A percentile compares a stretch with the other conserved stretches of the same genome.
These are phyloP conservation scores for Epichloe uncinata DNA, from an alignment of 2,329 filamentous ascomycete species.

Conservation along the genomic window DNA sequence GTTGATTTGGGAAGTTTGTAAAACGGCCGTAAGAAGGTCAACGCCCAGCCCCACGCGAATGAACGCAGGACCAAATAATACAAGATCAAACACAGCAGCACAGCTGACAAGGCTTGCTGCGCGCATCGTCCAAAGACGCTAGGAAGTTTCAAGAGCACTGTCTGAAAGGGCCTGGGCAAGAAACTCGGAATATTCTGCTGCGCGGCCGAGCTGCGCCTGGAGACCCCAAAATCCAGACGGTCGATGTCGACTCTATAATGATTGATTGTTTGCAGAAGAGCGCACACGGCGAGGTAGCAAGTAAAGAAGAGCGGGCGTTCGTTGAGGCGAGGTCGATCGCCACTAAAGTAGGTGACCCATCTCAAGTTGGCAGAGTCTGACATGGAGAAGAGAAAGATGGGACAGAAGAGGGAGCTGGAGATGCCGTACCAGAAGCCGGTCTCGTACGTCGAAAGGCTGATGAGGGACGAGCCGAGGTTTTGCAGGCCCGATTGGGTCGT, in stretches of 20 bases:
- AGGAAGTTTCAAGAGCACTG: constrained; percentile 26
- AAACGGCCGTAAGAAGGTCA: constrained; percentile 57
- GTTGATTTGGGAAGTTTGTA: constrained; percentile 64
- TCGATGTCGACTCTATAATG: constrained; percentile 69
- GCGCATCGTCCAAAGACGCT: constrained; percentile 23
- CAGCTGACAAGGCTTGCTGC: constrained; percentile 26
- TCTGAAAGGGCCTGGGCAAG: constrained; percentile 19
- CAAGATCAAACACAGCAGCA: constrained; percentile 36
- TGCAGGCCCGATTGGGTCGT: constrained; percentile 57
- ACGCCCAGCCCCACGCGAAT: constrained; percentile 53
- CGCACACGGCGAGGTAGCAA: constrained; percentile 54
- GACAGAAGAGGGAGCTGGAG: constrained; percentile 67
- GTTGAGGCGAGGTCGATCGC: constrained; percentile 65
- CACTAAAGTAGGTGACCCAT: constrained; percentile 59
- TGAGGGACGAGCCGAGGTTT: constrained; percentile 44
- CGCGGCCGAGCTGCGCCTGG: constrained; percentile 10
- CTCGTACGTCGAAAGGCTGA: constrained; percentile 49
- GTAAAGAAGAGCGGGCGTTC: constrained; percentile 76
- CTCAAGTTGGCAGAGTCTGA: constrained; percentile 47
- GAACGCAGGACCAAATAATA: constrained; percentile 52
- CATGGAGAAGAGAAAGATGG: constrained; percentile 66
- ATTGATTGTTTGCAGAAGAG: constrained; percentile 50
- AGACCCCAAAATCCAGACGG: constrained; percentile 34
- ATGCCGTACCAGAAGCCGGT: constrained; percentile 64
- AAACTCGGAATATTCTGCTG: constrained; percentile 13